Evolutionary conservation across 1,139 yeast genomes (phyloP).

Genomic region (Casaregolazyma suthepensis): DNA sequence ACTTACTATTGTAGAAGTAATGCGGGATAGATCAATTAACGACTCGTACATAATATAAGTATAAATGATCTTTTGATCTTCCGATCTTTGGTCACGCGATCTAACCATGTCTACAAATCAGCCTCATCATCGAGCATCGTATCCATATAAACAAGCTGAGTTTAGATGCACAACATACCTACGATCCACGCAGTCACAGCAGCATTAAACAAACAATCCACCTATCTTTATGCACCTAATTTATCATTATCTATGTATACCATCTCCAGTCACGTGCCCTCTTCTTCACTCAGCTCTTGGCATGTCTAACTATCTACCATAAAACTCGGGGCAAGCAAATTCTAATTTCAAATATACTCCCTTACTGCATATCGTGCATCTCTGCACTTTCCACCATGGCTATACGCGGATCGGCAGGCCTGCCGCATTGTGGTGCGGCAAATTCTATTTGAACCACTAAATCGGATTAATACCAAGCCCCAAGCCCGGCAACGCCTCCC

Average conservation of each 20-base stretch:
- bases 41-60: not conserved
- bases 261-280: not conserved
- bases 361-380: not conserved
- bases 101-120: not conserved
- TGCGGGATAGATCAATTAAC: not conserved
- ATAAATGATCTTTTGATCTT: no score
- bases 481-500: not conserved
- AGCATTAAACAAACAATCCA: no score
- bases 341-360: not conserved
- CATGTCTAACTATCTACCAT: not conserved
- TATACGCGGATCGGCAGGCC: not conserved
- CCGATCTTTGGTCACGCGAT: not conserved
- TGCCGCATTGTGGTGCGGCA: not conserved
- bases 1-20: no score
- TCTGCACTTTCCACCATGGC: not conserved
- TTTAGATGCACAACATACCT: not conserved
- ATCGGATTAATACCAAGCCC: not conserved
- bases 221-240: no score
- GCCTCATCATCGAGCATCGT: not conserved
- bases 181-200: not conserved
- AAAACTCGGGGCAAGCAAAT: not conserved
- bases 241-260: no score
- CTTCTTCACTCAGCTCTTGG: not conserved
- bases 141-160: not conserved
- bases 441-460: not conserved